Percentiles rank a stretch among this genome's conserved stretches.
Evolutionary conservation across 768 basidiomycete species (phyloP).

Genomic region (Russula griseocarnosa): DNA sequence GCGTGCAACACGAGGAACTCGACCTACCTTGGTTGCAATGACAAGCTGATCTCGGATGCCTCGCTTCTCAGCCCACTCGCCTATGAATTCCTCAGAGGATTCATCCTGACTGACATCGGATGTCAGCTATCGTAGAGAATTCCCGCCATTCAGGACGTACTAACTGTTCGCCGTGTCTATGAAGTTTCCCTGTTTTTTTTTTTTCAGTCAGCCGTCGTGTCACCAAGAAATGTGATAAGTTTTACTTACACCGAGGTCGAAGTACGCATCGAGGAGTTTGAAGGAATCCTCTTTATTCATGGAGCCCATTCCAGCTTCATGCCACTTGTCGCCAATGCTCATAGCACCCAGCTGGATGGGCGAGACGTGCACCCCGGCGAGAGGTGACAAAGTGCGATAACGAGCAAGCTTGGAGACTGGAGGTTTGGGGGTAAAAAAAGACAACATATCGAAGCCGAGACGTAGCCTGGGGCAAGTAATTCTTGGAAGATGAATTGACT

Average conservation of each 20-base stretch:
- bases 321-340: constrained; percentile 42
- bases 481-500: neutral
- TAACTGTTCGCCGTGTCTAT: constrained; percentile 40
- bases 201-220: neutral
- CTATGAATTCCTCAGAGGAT: constrained; percentile 37
- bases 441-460: neutral
- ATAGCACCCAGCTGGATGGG: constrained; percentile 39
- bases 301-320: constrained; percentile 31
- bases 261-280: constrained; percentile 40
- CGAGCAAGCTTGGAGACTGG: constrained; percentile 32
- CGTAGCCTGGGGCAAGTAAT: too few species aligned
- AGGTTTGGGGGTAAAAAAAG: constrained; percentile 10
- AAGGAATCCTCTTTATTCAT: constrained; percentile 39
- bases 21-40: constrained; percentile 31
- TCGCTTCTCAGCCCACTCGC: constrained; percentile 41
- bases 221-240: too few species aligned
- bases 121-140: neutral
- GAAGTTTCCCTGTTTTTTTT: constrained; percentile 31
- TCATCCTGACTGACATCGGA: constrained; percentile 29
- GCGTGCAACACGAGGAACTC: neutral
- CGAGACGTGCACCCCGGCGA: constrained; percentile 39
- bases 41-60: constrained; percentile 40
- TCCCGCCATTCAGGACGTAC: constrained; percentile 16
- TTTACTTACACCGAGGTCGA: constrained; percentile 33
- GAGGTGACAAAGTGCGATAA: constrained; percentile 36